Percentiles rank a stretch among this genome's conserved stretches.
Evolutionary conservation across 2,329 filamentous ascomycete genomes (phyloP).

Genomic region (Fusarium aywerte): DNA sequence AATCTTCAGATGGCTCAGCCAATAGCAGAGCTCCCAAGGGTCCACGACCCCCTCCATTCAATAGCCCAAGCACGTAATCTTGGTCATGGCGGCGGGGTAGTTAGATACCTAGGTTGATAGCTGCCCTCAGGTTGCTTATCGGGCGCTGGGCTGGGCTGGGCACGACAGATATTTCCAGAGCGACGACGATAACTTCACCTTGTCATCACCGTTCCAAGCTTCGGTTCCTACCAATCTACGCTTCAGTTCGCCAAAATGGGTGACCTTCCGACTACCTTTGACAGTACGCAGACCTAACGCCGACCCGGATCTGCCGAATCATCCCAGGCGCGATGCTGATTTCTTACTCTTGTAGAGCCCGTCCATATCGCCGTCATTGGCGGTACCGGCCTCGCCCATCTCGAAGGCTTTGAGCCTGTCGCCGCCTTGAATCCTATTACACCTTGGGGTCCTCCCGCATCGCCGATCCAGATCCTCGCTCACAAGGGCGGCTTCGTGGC

Average conservation of each 20-base stretch:
- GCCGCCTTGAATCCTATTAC: slow-evolving; percentile 81
- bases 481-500: slow-evolving; percentile 86
- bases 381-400: slow-evolving; percentile 89
- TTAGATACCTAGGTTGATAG: background rate
- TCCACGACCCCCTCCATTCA: slow-evolving; percentile 44
- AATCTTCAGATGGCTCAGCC: slow-evolving; percentile 17
- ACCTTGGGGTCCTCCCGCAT: slow-evolving; percentile 85
- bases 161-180: slow-evolving; percentile 25
- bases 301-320: background rate
- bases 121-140: slow-evolving; percentile 23
- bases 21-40: slow-evolving; percentile 32
- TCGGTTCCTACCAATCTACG: background rate
- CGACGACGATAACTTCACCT: slow-evolving; percentile 19
- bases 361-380: slow-evolving; percentile 91
- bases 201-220: slow-evolving; percentile 8
- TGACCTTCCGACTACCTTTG: slow-evolving; percentile 67
- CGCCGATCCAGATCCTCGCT: slow-evolving; percentile 85
- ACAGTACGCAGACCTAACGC: slow-evolving; percentile 58
- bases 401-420: slow-evolving; percentile 87
- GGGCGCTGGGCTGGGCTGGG: too few relatives aligned
- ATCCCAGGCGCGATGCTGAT: slow-evolving; percentile 25
- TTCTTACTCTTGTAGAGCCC: slow-evolving; percentile 59
- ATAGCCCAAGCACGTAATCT: slow-evolving; percentile 36
- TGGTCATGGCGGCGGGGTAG: slow-evolving; percentile 46
- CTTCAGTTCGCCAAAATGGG: slow-evolving; percentile 54